Percentiles rank a stretch among this genome's conserved stretches.
Conservation (phyloP, 306 rosid genomes). For the Ceratonia siliqua region DNA sequence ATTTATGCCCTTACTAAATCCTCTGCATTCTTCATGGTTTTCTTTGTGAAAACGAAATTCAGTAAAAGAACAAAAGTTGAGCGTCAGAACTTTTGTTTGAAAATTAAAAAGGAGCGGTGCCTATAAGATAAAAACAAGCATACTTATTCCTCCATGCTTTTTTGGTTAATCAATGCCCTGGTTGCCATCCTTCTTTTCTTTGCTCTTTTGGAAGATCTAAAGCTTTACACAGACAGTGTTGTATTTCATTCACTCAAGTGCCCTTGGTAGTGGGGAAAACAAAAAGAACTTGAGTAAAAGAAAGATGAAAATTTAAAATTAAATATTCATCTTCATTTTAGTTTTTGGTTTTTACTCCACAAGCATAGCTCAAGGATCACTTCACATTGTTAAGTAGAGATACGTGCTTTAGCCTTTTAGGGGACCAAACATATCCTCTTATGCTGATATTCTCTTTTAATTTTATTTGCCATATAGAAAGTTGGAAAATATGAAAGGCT, state of each 20-base stretch:
- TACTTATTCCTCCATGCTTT: not conserved
- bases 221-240: not conserved
- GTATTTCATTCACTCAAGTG: not conserved
- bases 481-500: not conserved
- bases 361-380: not conserved
- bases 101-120: not conserved
- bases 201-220: slow-evolving; percentile 1
- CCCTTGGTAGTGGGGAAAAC: not conserved
- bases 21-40: not conserved
- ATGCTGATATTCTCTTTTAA: not conserved
- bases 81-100: not conserved
- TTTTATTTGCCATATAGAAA: not conserved
- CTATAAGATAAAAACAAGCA: not conserved
- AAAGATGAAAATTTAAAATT: not conserved
- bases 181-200: not conserved
- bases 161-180: not conserved
- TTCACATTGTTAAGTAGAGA: not conserved
- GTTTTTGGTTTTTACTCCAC: not conserved
- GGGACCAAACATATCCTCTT: not conserved
- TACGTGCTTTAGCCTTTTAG: not conserved
- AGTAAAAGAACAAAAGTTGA: not conserved
- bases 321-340: slow-evolving; percentile 5
- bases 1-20: not conserved
- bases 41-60: not conserved
- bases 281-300: not conserved